These are phyloP conservation scores for Penicillium sp. DNA, from an alignment of 2,329 filamentous ascomycete genomes.

Conservation along the genomic window DNA sequence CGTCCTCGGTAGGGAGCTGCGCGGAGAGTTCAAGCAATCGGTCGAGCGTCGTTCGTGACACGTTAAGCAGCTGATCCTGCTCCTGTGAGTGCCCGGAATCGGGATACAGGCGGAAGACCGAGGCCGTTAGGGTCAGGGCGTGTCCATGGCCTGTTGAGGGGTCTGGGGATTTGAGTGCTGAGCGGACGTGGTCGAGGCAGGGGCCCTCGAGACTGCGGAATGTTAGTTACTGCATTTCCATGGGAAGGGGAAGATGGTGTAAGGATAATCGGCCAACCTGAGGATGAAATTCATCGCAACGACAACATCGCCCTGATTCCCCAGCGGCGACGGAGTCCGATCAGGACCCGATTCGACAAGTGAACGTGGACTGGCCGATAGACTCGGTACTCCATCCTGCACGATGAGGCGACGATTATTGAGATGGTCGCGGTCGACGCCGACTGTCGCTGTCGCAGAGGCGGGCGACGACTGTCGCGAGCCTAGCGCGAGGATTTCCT, in stretches of 20 bases:
- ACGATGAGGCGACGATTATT: constrained; percentile 1
- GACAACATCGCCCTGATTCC: background rate
- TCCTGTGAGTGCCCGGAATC: background rate
- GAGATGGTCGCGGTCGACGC: background rate
- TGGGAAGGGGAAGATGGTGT: background rate
- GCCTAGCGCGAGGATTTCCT: background rate
- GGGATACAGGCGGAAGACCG: background rate
- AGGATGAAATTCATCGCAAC: constrained; percentile 11
- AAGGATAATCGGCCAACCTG: background rate
- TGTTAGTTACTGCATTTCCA: background rate
- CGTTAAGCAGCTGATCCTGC: background rate
- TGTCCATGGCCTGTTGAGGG: background rate
- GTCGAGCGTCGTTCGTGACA: background rate
- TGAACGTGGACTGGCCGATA: too few species aligned
- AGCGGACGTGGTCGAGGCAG: constrained; percentile 12
- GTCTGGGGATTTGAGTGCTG: background rate
- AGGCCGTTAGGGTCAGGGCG: constrained; percentile 7
- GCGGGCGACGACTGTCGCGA: background rate
- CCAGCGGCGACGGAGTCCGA: background rate
- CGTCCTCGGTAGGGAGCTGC: background rate
- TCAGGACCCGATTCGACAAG: background rate
- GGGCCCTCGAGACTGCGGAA: background rate
- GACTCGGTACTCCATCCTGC: background rate
- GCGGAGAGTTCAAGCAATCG: background rate
- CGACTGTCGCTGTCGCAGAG: background rate